phyloP scores from a whole-genome alignment of 179 eudicot species.

The Spinacia oleracea region DNA sequence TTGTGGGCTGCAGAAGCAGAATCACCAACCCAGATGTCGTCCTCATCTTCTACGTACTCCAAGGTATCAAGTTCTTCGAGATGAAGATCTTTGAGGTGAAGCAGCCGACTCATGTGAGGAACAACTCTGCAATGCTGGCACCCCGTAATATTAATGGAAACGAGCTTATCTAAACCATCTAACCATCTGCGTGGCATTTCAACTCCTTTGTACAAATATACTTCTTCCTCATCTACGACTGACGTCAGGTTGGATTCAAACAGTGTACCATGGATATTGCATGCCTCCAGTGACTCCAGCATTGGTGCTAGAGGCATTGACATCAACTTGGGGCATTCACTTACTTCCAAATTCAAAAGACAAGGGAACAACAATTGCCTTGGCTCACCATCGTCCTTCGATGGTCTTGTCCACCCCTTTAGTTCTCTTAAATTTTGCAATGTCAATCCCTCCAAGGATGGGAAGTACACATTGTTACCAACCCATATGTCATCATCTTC shows the following conservation, averaged over 20 bases:
- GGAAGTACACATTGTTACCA: too few relatives aligned
- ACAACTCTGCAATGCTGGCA: slow-evolving; percentile 12
- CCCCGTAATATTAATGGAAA: neutral
- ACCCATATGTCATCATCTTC: neutral
- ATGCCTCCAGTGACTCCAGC: neutral
- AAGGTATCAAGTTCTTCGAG: neutral
- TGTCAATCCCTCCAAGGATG: too few relatives aligned
- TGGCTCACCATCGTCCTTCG: neutral
- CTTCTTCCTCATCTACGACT: neutral
- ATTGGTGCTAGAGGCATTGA: slow-evolving; percentile 15
- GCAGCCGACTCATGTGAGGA: slow-evolving; percentile 13
- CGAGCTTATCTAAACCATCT: slow-evolving; percentile 4
- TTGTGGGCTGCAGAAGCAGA: neutral
- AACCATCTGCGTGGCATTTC: slow-evolving; percentile 1
- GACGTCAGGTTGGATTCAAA: neutral
- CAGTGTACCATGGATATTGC: neutral
- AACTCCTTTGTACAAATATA: neutral
- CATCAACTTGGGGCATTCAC: neutral
- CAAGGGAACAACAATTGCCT: neutral
- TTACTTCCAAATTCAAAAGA: neutral
- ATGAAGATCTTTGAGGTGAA: neutral
- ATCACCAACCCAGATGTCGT: neutral
- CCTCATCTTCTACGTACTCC: slow-evolving; percentile 13
- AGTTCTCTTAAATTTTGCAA: too few relatives aligned
- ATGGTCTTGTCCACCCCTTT: slow-evolving; percentile 5